Percentiles rank a stretch among this genome's conserved stretches.
Conservation (phyloP, 1,284 basidiomycete genomes). For the Trametes polyzona region DNA sequence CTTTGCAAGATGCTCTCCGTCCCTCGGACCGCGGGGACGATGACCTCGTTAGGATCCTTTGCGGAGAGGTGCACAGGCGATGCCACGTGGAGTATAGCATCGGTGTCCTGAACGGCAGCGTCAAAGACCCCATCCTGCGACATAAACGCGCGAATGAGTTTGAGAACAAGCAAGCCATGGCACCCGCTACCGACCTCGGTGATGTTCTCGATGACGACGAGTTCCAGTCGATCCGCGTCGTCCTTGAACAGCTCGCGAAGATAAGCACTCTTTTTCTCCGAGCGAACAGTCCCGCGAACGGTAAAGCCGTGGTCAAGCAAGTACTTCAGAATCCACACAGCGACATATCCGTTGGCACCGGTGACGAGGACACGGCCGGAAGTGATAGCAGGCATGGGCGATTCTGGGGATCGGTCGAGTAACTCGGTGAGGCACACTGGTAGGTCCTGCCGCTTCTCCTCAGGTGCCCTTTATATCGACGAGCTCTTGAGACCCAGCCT, state of each 20-base stretch:
- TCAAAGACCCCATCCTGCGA: conserved; percentile 23
- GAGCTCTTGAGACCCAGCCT: no score
- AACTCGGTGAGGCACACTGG: no score
- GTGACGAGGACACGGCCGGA: conserved; percentile 4
- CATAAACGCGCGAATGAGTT: background rate
- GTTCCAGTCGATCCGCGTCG: background rate
- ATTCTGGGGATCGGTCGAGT: no score
- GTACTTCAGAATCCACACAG: conserved; percentile 29
- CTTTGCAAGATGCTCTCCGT: conserved; percentile 29
- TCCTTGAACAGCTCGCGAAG: conserved; percentile 2
- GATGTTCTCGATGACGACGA: background rate
- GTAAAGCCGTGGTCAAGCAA: conserved; percentile 36
- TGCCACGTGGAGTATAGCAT: conserved; percentile 47
- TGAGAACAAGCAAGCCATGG: background rate
- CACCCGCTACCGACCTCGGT: background rate
- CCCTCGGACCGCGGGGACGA: conserved; percentile 33
- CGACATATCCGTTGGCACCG: conserved; percentile 29
- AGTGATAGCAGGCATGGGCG: conserved; percentile 1
- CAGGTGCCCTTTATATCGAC: no score
- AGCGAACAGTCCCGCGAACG: conserved; percentile 40
- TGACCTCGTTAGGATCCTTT: conserved; percentile 38
- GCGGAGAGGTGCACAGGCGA: conserved; percentile 43
- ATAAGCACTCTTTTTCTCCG: conserved; percentile 1
- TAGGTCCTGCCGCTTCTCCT: no score
- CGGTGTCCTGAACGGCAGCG: background rate